Conservation (phyloP, 805 yeast genomes). For the Starmera dryadoides region DNA sequence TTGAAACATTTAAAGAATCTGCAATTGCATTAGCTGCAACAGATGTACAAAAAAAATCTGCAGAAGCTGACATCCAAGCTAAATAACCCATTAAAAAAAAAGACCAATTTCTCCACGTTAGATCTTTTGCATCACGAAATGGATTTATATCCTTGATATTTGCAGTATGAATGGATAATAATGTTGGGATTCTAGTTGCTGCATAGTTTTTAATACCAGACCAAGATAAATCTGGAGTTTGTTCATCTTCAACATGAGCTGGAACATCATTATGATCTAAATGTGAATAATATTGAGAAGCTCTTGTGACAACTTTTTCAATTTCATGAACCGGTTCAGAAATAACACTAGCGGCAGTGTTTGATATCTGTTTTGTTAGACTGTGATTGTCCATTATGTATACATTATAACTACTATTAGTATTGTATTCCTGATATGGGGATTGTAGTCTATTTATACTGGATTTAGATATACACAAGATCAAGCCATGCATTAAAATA, state of each 20-base stretch:
- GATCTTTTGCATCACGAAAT: conserved; percentile 29
- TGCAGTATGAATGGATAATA: conserved; percentile 20
- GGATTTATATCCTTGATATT: conserved; percentile 31
- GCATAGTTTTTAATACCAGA: conserved; percentile 8
- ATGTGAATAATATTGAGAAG: not conserved
- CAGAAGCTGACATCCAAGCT: conserved; percentile 70
- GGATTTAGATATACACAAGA: too few relatives aligned
- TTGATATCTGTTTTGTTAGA: too few relatives aligned
- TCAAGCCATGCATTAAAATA: too few relatives aligned
- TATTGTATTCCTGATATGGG: too few relatives aligned
- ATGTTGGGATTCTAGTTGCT: conserved; percentile 20
- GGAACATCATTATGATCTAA: not conserved
- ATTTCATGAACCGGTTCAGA: too few relatives aligned
- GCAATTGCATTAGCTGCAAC: conserved; percentile 48
- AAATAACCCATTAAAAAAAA: conserved; percentile 51
- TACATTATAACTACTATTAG: too few relatives aligned
- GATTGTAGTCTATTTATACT: too few relatives aligned
- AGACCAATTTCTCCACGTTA: conserved; percentile 42
- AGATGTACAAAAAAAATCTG: conserved; percentile 62
- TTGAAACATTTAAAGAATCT: conserved; percentile 32
- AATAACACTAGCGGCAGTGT: too few relatives aligned
- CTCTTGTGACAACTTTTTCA: not conserved
- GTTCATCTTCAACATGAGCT: not conserved
- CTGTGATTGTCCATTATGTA: too few relatives aligned
- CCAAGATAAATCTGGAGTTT: not conserved